Conservation (phyloP, 2,329 filamentous ascomycete genomes). For the Diaporthe sp. region DNA sequence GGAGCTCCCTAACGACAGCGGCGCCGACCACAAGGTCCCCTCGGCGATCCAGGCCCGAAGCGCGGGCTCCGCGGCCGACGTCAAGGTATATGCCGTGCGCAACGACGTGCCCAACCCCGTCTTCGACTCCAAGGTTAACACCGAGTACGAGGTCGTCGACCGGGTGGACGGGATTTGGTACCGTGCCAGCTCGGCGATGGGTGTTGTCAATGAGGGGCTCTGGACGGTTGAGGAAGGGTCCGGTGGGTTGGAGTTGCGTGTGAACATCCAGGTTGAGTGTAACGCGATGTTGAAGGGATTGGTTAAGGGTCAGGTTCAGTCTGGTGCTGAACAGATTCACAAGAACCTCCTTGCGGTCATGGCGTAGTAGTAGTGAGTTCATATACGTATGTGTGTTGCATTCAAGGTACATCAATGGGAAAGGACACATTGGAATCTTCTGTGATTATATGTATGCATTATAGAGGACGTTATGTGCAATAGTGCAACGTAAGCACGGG, state of each 20-base stretch:
- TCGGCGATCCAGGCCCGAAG: conserved; percentile 6
- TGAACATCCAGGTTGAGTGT: conserved; percentile 4
- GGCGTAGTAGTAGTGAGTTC: not conserved
- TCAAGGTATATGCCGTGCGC: conserved; percentile 5
- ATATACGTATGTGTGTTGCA: not conserved
- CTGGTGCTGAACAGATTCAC: conserved; percentile 3
- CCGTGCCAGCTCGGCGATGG: conserved; percentile 5
- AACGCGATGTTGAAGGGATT: conserved; percentile 12
- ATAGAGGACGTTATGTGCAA: not conserved
- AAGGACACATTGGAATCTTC: not conserved
- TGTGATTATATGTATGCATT: not conserved
- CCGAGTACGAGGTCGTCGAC: conserved; percentile 18
- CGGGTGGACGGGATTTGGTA: conserved; percentile 22
- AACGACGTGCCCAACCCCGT: conserved; percentile 34
- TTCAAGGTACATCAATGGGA: not conserved
- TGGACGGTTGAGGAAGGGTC: conserved; percentile 14
- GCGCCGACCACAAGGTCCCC: not conserved
- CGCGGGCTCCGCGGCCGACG: not conserved
- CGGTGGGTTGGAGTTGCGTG: not conserved
- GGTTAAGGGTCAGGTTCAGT: conserved; percentile 11
- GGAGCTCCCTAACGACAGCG: not conserved
- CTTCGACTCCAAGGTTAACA: conserved; percentile 20
- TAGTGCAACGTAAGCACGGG: too few species aligned
- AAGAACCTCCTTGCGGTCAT: conserved; percentile 1
- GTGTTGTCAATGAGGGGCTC: conserved; percentile 2